Evolutionary conservation across 139 green algal species (phyloP), one percentile per base, ranked within the genome.

Genomic region (Volvox africanus): DNA sequence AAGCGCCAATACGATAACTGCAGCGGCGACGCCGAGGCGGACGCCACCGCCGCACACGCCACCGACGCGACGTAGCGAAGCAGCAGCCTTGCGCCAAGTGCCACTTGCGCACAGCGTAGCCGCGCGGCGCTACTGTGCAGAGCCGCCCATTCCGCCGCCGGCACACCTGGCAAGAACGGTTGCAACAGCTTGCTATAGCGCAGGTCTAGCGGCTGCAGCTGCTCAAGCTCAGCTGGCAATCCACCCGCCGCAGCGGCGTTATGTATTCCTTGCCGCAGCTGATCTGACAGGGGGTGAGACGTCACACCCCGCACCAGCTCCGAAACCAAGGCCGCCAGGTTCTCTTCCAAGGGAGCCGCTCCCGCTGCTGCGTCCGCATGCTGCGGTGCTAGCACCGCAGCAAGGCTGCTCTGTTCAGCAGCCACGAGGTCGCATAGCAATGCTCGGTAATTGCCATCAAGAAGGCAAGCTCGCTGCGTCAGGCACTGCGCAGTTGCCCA

Each of bases 1-100:
- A 90, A 85, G 9, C 95, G 91, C 95, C 95, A 98, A 86, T 78
- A 93, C 3, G 94, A 96, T 55, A 94, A 75, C 92, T 97, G 94
- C 69, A 33, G 84, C 94, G 67, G 89, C 92, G 71, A 71, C 30
- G 73, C 80, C 87, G 30, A 28, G 0, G 61, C 65, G 32, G 76
- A 32, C 71, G 75, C 89, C 81, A 91, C 80, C 11, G 88, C 89
- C 32, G 37, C 82, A 28, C 86, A 82, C 36, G 86, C 61, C 9
- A 80, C 82, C 17, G 61, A 78, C 21, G 37, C 61, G 16, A 65
- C 88, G 20, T 93, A 77, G n/a, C 65, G 88, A 77, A 90, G 78
- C 76, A 89, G 35, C 82, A 93, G 87, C 65, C 79, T 26, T 22
- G 87, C 75, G 24, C 65, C 73, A 30, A 80, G 37, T 61, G 85